Evolutionary conservation across 768 basidiomycete species (phyloP).

Genomic region (Termitomyces sp.): DNA sequence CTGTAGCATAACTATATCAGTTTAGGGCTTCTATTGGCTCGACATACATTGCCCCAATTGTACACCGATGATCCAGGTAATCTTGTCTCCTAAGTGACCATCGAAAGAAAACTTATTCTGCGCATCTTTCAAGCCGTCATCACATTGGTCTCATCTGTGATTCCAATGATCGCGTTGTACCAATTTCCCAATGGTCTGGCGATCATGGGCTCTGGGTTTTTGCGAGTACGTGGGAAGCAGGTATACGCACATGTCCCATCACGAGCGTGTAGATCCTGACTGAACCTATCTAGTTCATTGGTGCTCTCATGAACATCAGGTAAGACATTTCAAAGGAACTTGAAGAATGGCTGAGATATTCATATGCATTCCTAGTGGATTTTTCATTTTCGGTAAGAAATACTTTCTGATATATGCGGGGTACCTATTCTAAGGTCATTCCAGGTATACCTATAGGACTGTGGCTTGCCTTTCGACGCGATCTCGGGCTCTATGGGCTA

Average conservation of each 20-base stretch:
- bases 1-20: not conserved
- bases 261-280: not conserved
- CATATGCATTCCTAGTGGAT: not conserved
- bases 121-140: conserved; percentile 43
- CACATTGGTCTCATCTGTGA: conserved; percentile 56
- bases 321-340: conserved; percentile 18
- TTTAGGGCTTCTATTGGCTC: not conserved
- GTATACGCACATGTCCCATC: conserved; percentile 26
- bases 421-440: not conserved
- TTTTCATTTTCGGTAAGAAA: conserved; percentile 1
- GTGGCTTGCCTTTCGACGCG: conserved; percentile 6
- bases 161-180: conserved; percentile 73
- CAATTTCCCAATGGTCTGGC: conserved; percentile 80
- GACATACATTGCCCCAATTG: conserved; percentile 55
- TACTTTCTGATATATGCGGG: not conserved
- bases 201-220: conserved; percentile 67
- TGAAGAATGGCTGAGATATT: not conserved
- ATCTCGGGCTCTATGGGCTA: conserved; percentile 7
- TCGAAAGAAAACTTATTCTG: not conserved
- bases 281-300: conserved; percentile 45
- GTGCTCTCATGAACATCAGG: conserved; percentile 78
- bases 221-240: conserved; percentile 81
- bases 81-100: conserved; percentile 11
- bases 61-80: conserved; percentile 69
- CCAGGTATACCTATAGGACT: conserved; percentile 6